Evolutionary conservation across 148 eudicot species (phyloP), one percentile per base, ranked within the genome.

Genomic region (Persicaria tinctoria): DNA sequence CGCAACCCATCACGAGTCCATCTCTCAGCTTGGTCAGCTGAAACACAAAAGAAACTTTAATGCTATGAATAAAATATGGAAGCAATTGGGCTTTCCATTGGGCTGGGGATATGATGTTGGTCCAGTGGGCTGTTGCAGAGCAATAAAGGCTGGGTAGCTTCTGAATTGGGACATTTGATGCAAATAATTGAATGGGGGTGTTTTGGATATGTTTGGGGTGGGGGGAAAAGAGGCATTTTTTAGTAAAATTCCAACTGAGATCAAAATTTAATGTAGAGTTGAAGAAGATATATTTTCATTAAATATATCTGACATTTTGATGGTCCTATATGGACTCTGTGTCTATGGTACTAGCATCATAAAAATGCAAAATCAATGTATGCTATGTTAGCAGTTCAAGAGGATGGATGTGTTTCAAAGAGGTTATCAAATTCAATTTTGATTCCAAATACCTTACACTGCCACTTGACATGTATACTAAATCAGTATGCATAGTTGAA

Each of bases 11-110:
- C 46, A 86, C 93, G 9, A 95, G 77, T 38, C 99, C 99, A 79
- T 95, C 96, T 68, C 86, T 84, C 51, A 92, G 87, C 85, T 89
- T 92, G 23, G 99, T 92, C 17, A 95, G 78, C 99, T 95, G 87
- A 44, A 38, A n/a, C 13, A 53, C 46, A 50, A 23, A 23, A 23
- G 27, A 23, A 23, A 23, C 27, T 23, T 23, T 23, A 23, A 23
- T 23, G 27, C 0, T 23, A 23, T 23, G 27, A 32, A 32, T 32
- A 1, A 32, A 32, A 32, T 1, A 32, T 32, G 41, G 41, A 1
- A 32, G 41, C 41, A 32, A 2, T 32, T 32, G 41, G 27, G 27
- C 27, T 23, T 23, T 23, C 27, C 27, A 23, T 23, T 23, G 27
- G 41, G 41, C 41, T 32, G 41, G 3, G 41, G 41, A 32, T 32